phyloP scores from a whole-genome alignment of 345 rosid genomes.

The Lumnitzera racemosa region DNA sequence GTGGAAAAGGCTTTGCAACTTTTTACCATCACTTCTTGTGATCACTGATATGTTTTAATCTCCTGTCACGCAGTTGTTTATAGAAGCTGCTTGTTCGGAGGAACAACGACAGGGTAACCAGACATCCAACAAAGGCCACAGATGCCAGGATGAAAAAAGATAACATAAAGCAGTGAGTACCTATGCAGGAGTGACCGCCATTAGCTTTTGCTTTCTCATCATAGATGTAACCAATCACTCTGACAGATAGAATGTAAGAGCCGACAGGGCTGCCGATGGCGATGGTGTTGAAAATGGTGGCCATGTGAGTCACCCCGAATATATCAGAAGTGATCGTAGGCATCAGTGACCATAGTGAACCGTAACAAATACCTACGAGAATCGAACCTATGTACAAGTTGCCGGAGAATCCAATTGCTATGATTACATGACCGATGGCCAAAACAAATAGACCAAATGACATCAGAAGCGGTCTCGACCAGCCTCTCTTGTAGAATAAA shows the following conservation, averaged over 20 bases:
- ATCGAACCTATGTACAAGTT: constrained; percentile 60
- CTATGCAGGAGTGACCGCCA: constrained; percentile 45
- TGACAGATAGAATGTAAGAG: constrained; percentile 75
- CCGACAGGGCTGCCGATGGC: constrained; percentile 80
- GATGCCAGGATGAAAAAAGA: constrained; percentile 73
- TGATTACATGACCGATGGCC: constrained; percentile 49
- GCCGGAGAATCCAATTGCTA: constrained; percentile 63
- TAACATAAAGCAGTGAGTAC: constrained; percentile 62
- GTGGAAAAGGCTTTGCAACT: too few relatives aligned
- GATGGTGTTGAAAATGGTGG: constrained; percentile 80
- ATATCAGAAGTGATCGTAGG: constrained; percentile 68
- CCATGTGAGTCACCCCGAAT: constrained; percentile 73
- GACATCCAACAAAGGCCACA: constrained; percentile 50
- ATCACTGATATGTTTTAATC: constrained; percentile 19
- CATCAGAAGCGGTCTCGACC: constrained; percentile 67
- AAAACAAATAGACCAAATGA: constrained; percentile 51
- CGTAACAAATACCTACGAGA: constrained; percentile 71
- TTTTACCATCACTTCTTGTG: too few relatives aligned
- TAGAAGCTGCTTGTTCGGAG: constrained; percentile 59
- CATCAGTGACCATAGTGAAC: constrained; percentile 85
- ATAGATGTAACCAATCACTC: constrained; percentile 64
- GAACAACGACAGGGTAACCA: constrained; percentile 40
- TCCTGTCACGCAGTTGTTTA: constrained; percentile 30
- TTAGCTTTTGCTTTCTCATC: constrained; percentile 41
- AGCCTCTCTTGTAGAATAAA: constrained; percentile 54